Conservation (phyloP, 352 stramenopile species). For the Thraustochytrium sp. region DNA sequence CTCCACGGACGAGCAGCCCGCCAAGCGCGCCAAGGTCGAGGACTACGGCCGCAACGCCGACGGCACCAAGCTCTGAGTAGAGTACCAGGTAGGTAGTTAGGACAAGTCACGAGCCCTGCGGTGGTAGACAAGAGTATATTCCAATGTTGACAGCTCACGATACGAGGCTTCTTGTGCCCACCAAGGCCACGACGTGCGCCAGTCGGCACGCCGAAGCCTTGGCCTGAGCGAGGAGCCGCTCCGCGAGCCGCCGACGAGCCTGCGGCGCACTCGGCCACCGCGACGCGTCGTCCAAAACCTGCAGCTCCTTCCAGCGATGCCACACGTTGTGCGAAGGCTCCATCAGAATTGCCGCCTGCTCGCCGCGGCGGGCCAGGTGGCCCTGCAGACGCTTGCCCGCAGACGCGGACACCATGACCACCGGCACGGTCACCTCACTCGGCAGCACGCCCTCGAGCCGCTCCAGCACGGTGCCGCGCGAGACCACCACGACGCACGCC, state of each 20-base stretch:
- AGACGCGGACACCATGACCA: not conserved
- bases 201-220: not conserved
- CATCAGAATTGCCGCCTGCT: not conserved
- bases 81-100: not conserved
- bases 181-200: not conserved
- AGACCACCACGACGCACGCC: not conserved
- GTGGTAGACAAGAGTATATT: no score
- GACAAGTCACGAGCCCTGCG: not conserved
- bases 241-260: not conserved
- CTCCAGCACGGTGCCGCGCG: not conserved
- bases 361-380: not conserved
- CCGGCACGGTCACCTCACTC: not conserved
- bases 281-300: not conserved
- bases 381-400: not conserved
- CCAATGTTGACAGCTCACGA: no score
- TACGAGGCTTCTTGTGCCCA: no score
- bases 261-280: not conserved
- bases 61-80: conserved; percentile 13
- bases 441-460: not conserved
- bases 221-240: not conserved
- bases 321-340: not conserved
- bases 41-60: conserved; percentile 24
- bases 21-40: not conserved
- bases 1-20: not conserved
- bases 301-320: conserved; percentile 24